Percentiles rank a stretch among this genome's conserved stretches.
phyloP scores from a whole-genome alignment of 352 stramenopile species.

The Globisporangium spiculum region DNA sequence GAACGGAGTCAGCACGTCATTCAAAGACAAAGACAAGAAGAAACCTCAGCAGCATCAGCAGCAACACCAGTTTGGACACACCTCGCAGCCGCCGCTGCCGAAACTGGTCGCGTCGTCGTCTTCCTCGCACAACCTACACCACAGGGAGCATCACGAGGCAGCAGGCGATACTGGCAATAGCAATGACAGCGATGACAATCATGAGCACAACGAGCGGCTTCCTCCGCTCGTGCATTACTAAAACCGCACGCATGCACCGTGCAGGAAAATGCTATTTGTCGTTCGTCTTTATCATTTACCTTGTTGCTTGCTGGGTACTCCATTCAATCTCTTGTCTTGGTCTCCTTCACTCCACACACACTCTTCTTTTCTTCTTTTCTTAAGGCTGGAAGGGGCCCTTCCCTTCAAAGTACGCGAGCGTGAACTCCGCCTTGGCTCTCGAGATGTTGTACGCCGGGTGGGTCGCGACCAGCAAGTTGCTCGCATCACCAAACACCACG shows the following conservation, averaged over 20 bases:
- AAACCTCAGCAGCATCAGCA: constrained; percentile 27
- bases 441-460: constrained; percentile 94
- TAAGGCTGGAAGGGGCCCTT: constrained; percentile 54
- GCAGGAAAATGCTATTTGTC: constrained; percentile 1
- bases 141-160: constrained; percentile 27
- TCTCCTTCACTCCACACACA: constrained; percentile 2
- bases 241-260: background rate
- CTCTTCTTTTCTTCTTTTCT: constrained; percentile 19
- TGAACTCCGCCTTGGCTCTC: constrained; percentile 72
- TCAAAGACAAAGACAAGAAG: constrained; percentile 38
- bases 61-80: constrained; percentile 14
- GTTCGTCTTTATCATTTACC: constrained; percentile 1
- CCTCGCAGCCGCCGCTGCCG: constrained; percentile 35
- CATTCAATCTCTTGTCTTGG: constrained; percentile 4
- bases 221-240: constrained; percentile 35
- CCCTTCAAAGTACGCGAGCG: constrained; percentile 64
- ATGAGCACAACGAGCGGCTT: constrained; percentile 39
- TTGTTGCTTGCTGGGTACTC: background rate
- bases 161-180: background rate
- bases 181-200: constrained; percentile 18
- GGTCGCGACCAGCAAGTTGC: constrained; percentile 79
- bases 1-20: background rate
- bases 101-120: constrained; percentile 39
- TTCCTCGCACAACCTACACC: constrained; percentile 28
- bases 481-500: constrained; percentile 47